These are phyloP conservation scores for Solanum hybrid DNA, from an alignment of 305 asterid genomes.

Conservation along the genomic window DNA sequence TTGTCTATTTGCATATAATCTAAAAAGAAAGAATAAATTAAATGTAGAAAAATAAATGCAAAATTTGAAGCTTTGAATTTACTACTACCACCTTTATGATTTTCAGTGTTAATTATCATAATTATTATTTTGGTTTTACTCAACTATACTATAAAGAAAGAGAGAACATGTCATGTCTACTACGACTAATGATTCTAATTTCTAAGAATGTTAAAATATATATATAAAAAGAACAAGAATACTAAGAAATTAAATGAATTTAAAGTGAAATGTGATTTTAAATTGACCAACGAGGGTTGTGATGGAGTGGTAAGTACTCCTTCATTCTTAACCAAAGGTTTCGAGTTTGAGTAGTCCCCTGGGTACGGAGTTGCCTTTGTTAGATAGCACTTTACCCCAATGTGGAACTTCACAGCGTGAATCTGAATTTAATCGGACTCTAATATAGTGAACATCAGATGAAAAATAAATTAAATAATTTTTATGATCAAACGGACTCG, in stretches of 20 bases:
- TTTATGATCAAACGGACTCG: not conserved
- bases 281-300: not conserved
- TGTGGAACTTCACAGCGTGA: not conserved
- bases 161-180: not conserved
- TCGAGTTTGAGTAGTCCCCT: not conserved
- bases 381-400: not conserved
- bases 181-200: not conserved
- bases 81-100: not conserved
- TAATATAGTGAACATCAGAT: accelerated
- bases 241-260: not conserved
- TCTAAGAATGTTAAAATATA: not conserved
- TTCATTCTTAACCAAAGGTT: too few relatives aligned
- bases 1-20: not conserved
- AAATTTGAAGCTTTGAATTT: not conserved
- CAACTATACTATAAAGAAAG: not conserved
- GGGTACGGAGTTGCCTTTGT: accelerated
- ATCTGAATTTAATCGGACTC: too few relatives aligned
- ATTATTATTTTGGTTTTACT: not conserved
- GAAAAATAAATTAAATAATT: not conserved
- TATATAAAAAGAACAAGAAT: not conserved
- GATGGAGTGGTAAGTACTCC: too few relatives aligned
- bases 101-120: not conserved
- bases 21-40: not conserved
- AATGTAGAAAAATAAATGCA: not conserved
- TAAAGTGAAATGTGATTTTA: not conserved